Base-by-base conservation (phyloP, 1,139 yeast genomes). In the Pichia sp. region DNA sequence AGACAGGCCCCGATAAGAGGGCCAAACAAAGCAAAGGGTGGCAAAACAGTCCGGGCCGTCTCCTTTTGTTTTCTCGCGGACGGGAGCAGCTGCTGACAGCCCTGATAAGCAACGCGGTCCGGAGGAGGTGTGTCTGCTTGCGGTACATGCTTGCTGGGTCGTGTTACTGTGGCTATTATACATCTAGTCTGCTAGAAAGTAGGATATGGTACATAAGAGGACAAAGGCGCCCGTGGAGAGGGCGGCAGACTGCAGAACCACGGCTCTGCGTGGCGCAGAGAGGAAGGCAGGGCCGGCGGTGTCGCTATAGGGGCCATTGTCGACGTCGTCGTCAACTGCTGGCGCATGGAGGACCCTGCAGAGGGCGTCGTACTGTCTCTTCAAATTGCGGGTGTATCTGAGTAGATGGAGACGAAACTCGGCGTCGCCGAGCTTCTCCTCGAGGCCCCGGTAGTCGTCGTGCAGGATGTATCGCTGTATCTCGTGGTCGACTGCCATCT, bases 121-220 rank as follows among this genome's bases (percentile, higher is more conserved):
- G 23, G 23, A 11, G 11, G 45, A 41, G 26, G 26, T 23, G 26
- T 23, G 26, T 23, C 26, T 23, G 23, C 23, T 10, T 41, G 44
- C 23, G 4, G 5, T 6, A 13, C 5, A 23, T 41, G 15, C 26
- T 41, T 41, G 23, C 15, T 36, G 41, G 41, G 41, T 41, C 16
- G 19, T 26, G 26, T 45, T 26, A 45, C 36, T 26, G 26, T 36
- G 19, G 34, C 46, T 16, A 41, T 30, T 41, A 48, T 19, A 40
- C 46, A 48, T 32, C 41, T 34, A 50, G 45, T 50, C 56, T 8
- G 54, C 55, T 23, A 55, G 50, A 13, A 34, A 45, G 52, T 55
- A 53, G 47, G 56, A 55, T 8, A 53, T 31, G 44, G 38, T 30
- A 42, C 55, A 55, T 5, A 55, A 44, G 6, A 49, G 16, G 16